Conservation (phyloP, 441 rosid genomes). For the Euphorbia schlechtendalii region DNA sequence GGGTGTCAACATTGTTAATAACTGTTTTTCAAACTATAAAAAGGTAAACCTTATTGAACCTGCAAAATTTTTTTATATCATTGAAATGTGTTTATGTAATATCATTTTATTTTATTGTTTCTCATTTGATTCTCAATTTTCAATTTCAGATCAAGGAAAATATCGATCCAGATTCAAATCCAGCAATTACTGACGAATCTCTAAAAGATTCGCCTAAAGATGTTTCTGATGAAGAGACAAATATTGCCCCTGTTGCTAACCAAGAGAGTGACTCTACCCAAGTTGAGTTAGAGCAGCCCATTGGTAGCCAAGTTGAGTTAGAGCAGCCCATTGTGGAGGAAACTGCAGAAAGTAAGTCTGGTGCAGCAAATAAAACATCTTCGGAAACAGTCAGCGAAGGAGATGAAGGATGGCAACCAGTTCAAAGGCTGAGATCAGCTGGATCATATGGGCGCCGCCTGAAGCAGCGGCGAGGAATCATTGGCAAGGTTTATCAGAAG, state of each 20-base stretch:
- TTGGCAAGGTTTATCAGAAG: constrained; percentile 79
- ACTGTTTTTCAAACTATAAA: no score
- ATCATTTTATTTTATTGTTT: constrained; percentile 1
- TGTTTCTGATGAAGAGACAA: constrained; percentile 50
- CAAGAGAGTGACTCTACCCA: constrained; percentile 20
- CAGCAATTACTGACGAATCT: constrained; percentile 35
- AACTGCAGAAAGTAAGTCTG: constrained; percentile 29
- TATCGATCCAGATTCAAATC: constrained; percentile 40
- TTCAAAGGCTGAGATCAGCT: constrained; percentile 86
- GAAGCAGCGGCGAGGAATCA: constrained; percentile 81
- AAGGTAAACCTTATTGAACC: no score
- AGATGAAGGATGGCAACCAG: constrained; percentile 98
- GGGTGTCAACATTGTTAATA: no score
- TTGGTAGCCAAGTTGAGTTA: constrained; percentile 8
- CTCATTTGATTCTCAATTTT: background rate
- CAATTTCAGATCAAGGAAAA: constrained; percentile 32
- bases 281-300: constrained; percentile 17
- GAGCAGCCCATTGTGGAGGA: constrained; percentile 26
- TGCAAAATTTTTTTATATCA: background rate
- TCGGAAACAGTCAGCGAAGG: constrained; percentile 59
- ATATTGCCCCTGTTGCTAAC: constrained; percentile 15
- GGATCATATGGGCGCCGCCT: constrained; percentile 64
- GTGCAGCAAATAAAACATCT: constrained; percentile 26
- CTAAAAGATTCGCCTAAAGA: constrained; percentile 42
- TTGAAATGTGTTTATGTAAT: background rate